phyloP scores from a whole-genome alignment of 345 rosid genomes.

The Acer campestre region DNA sequence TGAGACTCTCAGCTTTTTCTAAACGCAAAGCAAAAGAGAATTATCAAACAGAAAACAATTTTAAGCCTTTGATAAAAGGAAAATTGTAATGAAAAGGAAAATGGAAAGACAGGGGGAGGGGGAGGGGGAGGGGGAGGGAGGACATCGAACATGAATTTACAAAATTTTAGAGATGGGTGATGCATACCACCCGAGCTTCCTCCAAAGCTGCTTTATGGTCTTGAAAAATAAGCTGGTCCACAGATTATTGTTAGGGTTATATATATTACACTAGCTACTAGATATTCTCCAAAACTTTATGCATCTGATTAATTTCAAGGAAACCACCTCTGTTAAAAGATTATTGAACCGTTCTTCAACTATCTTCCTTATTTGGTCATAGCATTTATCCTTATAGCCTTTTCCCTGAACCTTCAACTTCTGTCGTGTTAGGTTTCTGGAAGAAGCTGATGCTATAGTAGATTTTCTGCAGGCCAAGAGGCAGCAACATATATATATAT shows the following conservation, averaged over 20 bases:
- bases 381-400: conserved; percentile 96
- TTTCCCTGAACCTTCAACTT: conserved; percentile 88
- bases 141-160: not conserved
- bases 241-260: conserved; percentile 31
- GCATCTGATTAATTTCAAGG: not conserved
- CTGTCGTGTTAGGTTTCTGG: conserved; percentile 64
- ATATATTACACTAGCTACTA: conserved; percentile 21
- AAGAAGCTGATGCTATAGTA: conserved; percentile 43
- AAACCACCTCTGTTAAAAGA: conserved; percentile 72
- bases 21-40: not conserved
- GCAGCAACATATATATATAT: not conserved
- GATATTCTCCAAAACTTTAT: conserved; percentile 2
- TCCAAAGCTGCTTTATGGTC: conserved; percentile 96
- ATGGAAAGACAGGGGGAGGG: not conserved
- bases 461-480: conserved; percentile 37
- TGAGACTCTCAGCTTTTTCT: not conserved
- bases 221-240: conserved; percentile 77
- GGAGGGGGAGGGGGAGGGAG: no score
- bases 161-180: conserved; percentile 15
- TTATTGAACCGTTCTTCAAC: conserved; percentile 83
- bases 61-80: not conserved
- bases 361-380: conserved; percentile 82
- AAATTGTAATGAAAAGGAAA: not conserved
- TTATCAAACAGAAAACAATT: not conserved
- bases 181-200: conserved; percentile 86